Evolutionary conservation across 768 basidiomycete species (phyloP), one percentile per base, ranked within the genome.

Genomic region (Serendipita sp.): DNA sequence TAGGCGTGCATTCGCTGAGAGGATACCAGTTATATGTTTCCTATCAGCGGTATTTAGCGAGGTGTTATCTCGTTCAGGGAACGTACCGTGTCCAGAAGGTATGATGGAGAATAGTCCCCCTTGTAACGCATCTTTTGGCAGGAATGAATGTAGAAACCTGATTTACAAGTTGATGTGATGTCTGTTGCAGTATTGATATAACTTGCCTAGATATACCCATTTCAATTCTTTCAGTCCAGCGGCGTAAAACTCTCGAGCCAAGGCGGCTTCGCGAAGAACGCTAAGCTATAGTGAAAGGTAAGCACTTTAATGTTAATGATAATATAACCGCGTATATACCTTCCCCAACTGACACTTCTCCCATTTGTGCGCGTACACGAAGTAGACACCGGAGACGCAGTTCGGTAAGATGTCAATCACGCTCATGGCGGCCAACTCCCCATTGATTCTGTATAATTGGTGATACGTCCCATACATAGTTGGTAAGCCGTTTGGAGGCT

Each of bases 101-200:
- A 91, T 2, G 94, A 96, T 0, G 95, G 95, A 0, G 78, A 73
- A 69, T 94, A 99, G 64, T 96, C 92, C 34, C 86, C 93, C 71
- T 99, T 99, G 75, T 99, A 98, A 64, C 80, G 79, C 96, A 98
- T 98, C 74, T 99, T 99, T 62, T 77, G 82, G 71, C 94, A 97
- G 1, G 88, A 84, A 69, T 96, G 81, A 45, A 98, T 88, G 73
- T 97, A 98, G 73, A 84, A 97, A 4, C 94, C 94, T 96, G 69
- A 4, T 11, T 15, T 46, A 37, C 10, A 45, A 68, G 60, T 32
- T 38, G 58, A 35, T 38, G 11, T 24, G 10, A 41, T 7, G 2
- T 37, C 46, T 30, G 28, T 15, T 54, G 48, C 7, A 3, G 7
- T 48, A 8, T 45, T 66, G 24, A 15, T 53, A 24, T 16, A 2